Conservation (phyloP, 306 rosid species). For the Calophaca sinica region DNA sequence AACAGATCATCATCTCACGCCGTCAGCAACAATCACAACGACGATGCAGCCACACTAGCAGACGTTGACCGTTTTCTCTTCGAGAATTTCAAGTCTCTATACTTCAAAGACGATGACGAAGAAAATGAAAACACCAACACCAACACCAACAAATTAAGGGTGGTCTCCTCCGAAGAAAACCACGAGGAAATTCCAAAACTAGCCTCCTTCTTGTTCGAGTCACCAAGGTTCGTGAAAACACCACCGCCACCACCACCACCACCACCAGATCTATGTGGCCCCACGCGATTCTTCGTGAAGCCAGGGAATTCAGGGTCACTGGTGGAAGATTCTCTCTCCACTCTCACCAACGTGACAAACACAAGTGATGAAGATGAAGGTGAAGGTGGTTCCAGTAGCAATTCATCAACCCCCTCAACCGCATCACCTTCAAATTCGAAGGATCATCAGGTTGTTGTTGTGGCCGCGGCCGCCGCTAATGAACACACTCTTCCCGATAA, state of each 20-base stretch:
- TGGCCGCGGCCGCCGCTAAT: neutral
- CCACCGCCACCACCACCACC: slow-evolving; percentile 30
- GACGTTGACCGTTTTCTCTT: slow-evolving; percentile 81
- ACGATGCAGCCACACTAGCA: slow-evolving; percentile 70
- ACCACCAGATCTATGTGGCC: neutral
- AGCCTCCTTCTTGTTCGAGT: slow-evolving; percentile 41
- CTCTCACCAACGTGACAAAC: slow-evolving; percentile 33
- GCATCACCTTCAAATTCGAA: neutral
- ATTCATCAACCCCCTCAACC: slow-evolving; percentile 23
- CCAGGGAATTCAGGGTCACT: slow-evolving; percentile 58
- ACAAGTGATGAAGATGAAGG: slow-evolving; percentile 59
- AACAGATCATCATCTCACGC: neutral
- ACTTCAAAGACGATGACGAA: slow-evolving; percentile 54
- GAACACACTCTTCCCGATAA: slow-evolving; percentile 50
- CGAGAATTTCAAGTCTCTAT: slow-evolving; percentile 82
- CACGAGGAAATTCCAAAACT: slow-evolving; percentile 14
- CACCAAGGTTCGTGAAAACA: slow-evolving; percentile 44
- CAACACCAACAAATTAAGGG: neutral
- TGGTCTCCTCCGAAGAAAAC: neutral
- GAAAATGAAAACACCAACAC: neutral
- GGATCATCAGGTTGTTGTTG: neutral
- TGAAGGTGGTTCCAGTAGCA: slow-evolving; percentile 47
- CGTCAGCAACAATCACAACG: neutral
- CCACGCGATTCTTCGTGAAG: slow-evolving; percentile 54
- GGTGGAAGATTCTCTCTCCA: slow-evolving; percentile 53